Conservation (phyloP, 2,329 filamentous ascomycete genomes). For the Penicillium polonicum region DNA sequence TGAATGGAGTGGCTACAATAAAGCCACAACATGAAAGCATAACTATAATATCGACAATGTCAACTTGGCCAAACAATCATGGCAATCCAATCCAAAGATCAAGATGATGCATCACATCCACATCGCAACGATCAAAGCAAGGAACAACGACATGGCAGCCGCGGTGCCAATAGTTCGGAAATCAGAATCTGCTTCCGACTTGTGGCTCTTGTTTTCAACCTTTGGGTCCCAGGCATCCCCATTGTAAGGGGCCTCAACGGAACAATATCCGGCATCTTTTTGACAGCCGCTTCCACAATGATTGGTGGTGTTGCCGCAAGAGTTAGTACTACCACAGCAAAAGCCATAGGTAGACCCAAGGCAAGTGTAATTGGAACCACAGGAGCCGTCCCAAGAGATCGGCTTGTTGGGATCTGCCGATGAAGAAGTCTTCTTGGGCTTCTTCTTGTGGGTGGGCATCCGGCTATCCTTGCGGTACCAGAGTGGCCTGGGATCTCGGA, state of each 20-base stretch:
- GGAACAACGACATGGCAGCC: constrained; percentile 21
- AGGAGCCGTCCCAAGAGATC: constrained; percentile 36
- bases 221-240: constrained; percentile 22
- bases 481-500: constrained; percentile 38
- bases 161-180: constrained; percentile 20
- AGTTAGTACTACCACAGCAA: constrained; percentile 32
- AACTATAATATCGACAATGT: constrained; percentile 8
- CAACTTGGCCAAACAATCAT: constrained; percentile 2
- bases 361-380: constrained; percentile 36
- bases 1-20: constrained; percentile 6
- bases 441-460: constrained; percentile 16
- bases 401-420: constrained; percentile 20
- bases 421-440: constrained; percentile 12
- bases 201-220: constrained; percentile 8
- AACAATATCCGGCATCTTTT: constrained; percentile 31
- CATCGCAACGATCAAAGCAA: constrained; percentile 24
- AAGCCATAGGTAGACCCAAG: constrained; percentile 35
- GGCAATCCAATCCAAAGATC: not conserved
- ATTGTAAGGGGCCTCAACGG: constrained; percentile 19
- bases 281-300: constrained; percentile 37
- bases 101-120: constrained; percentile 16
- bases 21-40: constrained; percentile 9
- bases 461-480: constrained; percentile 45
- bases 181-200: constrained; percentile 21
- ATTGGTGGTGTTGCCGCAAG: constrained; percentile 33